Conservation (phyloP, 371 early-diverging fungal genomes). For the Furculomyces boomerangus region DNA sequence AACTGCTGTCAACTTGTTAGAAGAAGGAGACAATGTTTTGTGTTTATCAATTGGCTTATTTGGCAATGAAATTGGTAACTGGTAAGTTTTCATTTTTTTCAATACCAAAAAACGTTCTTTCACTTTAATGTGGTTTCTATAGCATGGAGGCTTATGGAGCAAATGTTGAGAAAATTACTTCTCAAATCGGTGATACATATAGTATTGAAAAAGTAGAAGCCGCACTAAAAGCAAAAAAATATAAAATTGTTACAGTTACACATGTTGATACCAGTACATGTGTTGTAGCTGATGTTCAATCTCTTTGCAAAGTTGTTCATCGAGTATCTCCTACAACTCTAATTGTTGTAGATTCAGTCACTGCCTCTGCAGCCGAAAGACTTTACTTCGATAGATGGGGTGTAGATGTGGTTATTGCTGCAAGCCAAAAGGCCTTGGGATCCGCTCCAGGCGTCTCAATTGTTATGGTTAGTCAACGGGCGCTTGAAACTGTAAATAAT, state of each 20-base stretch:
- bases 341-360: conserved; percentile 89
- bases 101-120: not conserved
- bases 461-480: conserved; percentile 56
- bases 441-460: conserved; percentile 72
- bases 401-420: conserved; percentile 75
- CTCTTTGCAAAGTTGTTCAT: conserved; percentile 52
- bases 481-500: conserved; percentile 43
- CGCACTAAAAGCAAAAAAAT: conserved; percentile 33
- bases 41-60: conserved; percentile 87
- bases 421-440: conserved; percentile 91
- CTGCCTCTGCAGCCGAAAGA: conserved; percentile 84
- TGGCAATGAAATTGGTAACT: conserved; percentile 88
- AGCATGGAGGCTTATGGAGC: conserved; percentile 75
- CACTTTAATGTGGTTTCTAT: not conserved
- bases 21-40: conserved; percentile 75
- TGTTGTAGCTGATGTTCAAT: conserved; percentile 65
- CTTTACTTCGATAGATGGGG: conserved; percentile 85
- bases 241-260: conserved; percentile 78
- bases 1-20: conserved; percentile 75
- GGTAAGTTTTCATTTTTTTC: conserved; percentile 26
- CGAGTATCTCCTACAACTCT: conserved; percentile 68
- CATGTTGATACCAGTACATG: conserved; percentile 96
- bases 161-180: conserved; percentile 55
- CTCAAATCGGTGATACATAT: conserved; percentile 40
- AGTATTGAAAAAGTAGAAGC: conserved; percentile 25